Conservation (phyloP, 2,329 filamentous ascomycete genomes). For the Dryadomyces sulphureus region DNA sequence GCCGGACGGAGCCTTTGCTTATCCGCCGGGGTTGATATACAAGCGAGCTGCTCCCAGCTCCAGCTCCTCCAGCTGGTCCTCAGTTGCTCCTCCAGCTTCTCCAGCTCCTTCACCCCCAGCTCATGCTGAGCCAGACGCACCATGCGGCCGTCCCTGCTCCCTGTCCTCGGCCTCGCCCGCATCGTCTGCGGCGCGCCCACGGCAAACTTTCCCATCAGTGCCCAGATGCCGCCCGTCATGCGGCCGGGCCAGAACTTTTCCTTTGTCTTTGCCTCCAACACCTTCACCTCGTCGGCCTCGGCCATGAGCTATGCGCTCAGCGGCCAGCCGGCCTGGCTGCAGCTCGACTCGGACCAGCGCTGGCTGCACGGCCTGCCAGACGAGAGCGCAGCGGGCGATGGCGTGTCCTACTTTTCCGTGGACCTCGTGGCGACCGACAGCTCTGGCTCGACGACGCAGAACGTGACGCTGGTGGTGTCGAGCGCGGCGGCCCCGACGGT, state of each 20-base stretch:
- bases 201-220: conserved; percentile 60
- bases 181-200: conserved; percentile 21
- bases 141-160: neutral
- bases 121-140: too few species aligned
- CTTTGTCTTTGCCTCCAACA: conserved; percentile 58
- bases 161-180: conserved; percentile 5
- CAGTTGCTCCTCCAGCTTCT: too few species aligned
- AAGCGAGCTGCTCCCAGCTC: too few species aligned
- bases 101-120: too few species aligned
- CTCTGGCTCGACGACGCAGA: conserved; percentile 46
- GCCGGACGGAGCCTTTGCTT: too few species aligned
- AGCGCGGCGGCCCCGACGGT: conserved; percentile 37
- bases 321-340: conserved; percentile 58
- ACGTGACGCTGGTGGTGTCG: conserved; percentile 58
- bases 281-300: conserved; percentile 44
- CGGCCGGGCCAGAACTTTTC: conserved; percentile 51
- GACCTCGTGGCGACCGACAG: conserved; percentile 55
- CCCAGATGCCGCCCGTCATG: conserved; percentile 69
- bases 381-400: conserved; percentile 25
- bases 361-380: conserved; percentile 58
- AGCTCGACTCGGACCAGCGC: conserved; percentile 48
- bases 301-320: conserved; percentile 52
- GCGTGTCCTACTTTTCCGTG: conserved; percentile 44
- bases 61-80: too few species aligned
- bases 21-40: too few species aligned